Evolutionary conservation across 768 basidiomycete genomes (phyloP), one percentile per base, ranked within the genome.

Genomic region (Tylopilus balloui): DNA sequence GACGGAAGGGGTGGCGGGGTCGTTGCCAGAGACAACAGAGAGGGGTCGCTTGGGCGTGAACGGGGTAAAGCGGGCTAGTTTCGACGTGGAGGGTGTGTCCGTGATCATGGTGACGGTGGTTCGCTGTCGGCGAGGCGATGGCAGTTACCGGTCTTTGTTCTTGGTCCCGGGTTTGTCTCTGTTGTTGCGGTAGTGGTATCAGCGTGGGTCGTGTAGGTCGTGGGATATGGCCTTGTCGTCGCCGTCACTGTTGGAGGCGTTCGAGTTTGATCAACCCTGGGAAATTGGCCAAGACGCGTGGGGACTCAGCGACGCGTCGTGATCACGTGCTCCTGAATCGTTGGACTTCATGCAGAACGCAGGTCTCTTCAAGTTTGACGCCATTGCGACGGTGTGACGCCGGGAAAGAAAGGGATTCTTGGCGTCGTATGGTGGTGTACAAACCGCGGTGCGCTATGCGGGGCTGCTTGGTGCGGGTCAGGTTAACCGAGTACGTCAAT

Each of bases 11-110:
- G 71, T 72, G 3, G 69, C 46, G 0, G 74, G 54, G 31, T 72
- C 69, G 14, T 50, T 63, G 19, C 68, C 65, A n/a, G 70, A 57
- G 8, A 28, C 21, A 14, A 64, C 62, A 25, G 74, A 78, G 36
- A 74, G 62, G 2, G 78, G 73, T 17, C 79, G 72, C 55, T 75
- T 80, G 15, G 81, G 81, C 1, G 81, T 83, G 52, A 81, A 83
- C 3, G 75, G 77, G 13, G 68, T 58, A 4, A 70, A 63, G 12
- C 76, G 71, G 27, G 64, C 60, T 32, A 72, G 62, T 52, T 67
- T 78, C 17, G 68, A 67, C 12, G 65, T 65, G 15, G 70, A 62
- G 11, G 66, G 59, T 2, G 59, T 55, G n/a, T 57, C 48, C 21
- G 50, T 51, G 37, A 46, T 19, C 21, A 35, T 53, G 12, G 12